Evolutionary conservation across 495 filamentous ascomycete genomes (phyloP).

Genomic region (Polyplosphaeria fusca): DNA sequence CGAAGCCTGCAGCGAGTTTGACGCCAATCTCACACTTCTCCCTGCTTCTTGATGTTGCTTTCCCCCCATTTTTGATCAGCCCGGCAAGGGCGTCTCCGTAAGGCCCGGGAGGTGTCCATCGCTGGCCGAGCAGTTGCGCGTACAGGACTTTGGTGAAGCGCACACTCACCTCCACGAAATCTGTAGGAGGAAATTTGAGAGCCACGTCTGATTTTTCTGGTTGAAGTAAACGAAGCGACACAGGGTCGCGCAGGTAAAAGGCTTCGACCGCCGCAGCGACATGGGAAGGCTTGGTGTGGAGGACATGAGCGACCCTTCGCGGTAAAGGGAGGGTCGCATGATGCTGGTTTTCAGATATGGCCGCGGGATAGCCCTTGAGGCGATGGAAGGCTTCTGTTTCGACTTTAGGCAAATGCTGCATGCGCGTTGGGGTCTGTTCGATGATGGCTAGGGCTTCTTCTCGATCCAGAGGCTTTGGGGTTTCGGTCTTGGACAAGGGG

Average conservation of each 20-base stretch:
- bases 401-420: slow-evolving; percentile 65
- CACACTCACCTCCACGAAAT: slow-evolving; percentile 73
- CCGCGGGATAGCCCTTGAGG: slow-evolving; percentile 73
- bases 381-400: slow-evolving; percentile 91
- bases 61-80: slow-evolving; percentile 41
- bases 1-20: slow-evolving; percentile 86
- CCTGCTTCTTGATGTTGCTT: slow-evolving; percentile 37
- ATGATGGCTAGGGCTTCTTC: slow-evolving; percentile 60
- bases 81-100: slow-evolving; percentile 41
- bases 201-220: slow-evolving; percentile 42
- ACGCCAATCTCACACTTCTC: slow-evolving; percentile 67
- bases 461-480: slow-evolving; percentile 51
- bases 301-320: slow-evolving; percentile 74
- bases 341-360: slow-evolving; percentile 69
- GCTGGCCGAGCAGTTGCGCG: slow-evolving; percentile 87
- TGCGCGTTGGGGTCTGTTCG: slow-evolving; percentile 46
- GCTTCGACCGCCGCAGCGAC: slow-evolving; percentile 83
- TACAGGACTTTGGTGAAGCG: slow-evolving; percentile 85
- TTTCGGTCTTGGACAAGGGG: slow-evolving; percentile 49
- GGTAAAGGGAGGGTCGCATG: slow-evolving; percentile 69
- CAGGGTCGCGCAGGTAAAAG: slow-evolving; percentile 89
- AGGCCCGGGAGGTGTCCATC: slow-evolving; percentile 63
- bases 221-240: slow-evolving; percentile 66
- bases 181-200: slow-evolving; percentile 67
- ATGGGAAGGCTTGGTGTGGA: slow-evolving; percentile 67